phyloP scores from a whole-genome alignment of 1,284 basidiomycete genomes.

The Leccinum subrobustum region DNA sequence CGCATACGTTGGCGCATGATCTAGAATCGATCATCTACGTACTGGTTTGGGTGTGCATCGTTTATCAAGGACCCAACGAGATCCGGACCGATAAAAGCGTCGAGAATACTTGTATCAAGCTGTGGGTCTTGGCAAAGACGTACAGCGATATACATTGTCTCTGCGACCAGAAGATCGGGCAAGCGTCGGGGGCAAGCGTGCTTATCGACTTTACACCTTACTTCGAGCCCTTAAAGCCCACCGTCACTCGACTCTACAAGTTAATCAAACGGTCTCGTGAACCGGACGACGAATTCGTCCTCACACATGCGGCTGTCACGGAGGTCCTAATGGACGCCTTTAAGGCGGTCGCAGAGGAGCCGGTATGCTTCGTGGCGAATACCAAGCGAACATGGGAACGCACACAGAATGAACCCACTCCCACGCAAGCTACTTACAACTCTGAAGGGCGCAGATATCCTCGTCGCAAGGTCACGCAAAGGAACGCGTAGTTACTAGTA shows the following conservation, averaged over 20 bases:
- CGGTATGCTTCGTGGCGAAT: background rate
- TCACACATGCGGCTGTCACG: background rate
- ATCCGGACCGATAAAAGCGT: background rate
- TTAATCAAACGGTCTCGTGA: background rate
- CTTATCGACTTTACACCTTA: background rate
- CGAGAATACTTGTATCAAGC: background rate
- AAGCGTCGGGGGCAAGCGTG: background rate
- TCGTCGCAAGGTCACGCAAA: background rate
- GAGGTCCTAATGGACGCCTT: background rate
- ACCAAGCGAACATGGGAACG: background rate
- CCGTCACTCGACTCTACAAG: background rate
- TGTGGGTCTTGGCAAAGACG: background rate
- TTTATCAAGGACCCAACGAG: background rate
- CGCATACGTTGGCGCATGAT: background rate
- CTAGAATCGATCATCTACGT: background rate
- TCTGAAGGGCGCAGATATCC: background rate
- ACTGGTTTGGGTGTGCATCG: background rate
- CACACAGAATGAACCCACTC: background rate
- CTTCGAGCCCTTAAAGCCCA: background rate
- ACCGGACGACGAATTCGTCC: background rate
- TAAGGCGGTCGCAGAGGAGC: background rate
- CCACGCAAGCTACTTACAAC: background rate
- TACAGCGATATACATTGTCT: background rate
- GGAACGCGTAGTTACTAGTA: background rate
- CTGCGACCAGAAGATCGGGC: background rate